phyloP scores from a whole-genome alignment of 305 asterid genomes.

The Fraxinus paxiana region DNA sequence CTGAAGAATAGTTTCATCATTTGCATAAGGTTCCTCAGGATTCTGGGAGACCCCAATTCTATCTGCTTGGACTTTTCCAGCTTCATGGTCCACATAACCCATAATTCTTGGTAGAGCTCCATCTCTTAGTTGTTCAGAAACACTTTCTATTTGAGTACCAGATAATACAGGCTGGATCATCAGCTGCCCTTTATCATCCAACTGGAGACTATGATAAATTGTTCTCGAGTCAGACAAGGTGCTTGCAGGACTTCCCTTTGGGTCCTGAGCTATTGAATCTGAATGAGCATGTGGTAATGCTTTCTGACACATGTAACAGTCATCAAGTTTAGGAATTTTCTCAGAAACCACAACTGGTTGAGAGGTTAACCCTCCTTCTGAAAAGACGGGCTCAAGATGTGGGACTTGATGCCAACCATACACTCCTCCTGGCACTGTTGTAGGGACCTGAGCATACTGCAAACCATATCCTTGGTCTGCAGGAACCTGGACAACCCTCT shows the following conservation, averaged over 20 bases:
- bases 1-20: conserved; percentile 28
- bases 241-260: conserved; percentile 48
- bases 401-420: conserved; percentile 64
- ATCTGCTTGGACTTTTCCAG: conserved; percentile 36
- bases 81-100: conserved; percentile 30
- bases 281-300: conserved; percentile 96
- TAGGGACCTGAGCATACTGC: conserved; percentile 47
- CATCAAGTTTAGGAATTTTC: conserved; percentile 39
- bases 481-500: conserved; percentile 60
- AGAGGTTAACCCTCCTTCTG: conserved; percentile 48
- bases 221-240: conserved; percentile 42
- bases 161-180: conserved; percentile 36
- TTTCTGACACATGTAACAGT: conserved; percentile 83
- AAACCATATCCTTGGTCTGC: conserved; percentile 54
- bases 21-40: conserved; percentile 31
- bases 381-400: conserved; percentile 45
- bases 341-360: conserved; percentile 46
- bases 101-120: conserved; percentile 27
- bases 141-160: conserved; percentile 39
- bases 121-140: conserved; percentile 37
- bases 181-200: conserved; percentile 62
- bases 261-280: conserved; percentile 65
- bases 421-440: conserved; percentile 37
- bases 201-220: conserved; percentile 46
- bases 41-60: conserved; percentile 35